Evolutionary conservation across 306 rosid species (phyloP).

Genomic region (Corylus avellana): DNA sequence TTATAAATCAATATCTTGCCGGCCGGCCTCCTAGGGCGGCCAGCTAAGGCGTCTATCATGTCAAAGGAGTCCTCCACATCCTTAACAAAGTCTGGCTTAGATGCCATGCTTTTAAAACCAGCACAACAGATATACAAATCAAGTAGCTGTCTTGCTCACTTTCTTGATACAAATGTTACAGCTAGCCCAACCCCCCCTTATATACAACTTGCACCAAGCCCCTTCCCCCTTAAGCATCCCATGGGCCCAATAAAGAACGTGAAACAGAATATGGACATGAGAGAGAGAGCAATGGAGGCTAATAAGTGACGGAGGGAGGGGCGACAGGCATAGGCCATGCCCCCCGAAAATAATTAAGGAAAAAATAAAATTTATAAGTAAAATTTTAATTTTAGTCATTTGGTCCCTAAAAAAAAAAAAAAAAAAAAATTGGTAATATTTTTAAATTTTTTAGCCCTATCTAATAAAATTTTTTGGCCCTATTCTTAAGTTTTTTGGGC

Average conservation of each 20-base stretch:
- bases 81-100: slow-evolving; percentile 26
- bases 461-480: too few relatives aligned
- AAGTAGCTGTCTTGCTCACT: neutral
- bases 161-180: neutral
- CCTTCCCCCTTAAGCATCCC: neutral
- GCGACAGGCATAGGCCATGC: too few relatives aligned
- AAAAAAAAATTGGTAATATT: too few relatives aligned
- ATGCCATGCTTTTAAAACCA: slow-evolving; percentile 26
- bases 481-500: too few relatives aligned
- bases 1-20: too few relatives aligned
- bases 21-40: neutral
- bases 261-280: neutral
- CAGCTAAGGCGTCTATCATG: neutral
- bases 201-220: neutral
- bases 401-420: too few relatives aligned
- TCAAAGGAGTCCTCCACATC: slow-evolving; percentile 33
- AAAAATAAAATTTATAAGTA: too few relatives aligned
- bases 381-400: too few relatives aligned
- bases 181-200: neutral
- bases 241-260: neutral
- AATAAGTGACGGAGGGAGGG: too few relatives aligned
- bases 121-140: neutral
- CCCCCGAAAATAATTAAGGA: too few relatives aligned
- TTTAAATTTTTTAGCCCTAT: too few relatives aligned
- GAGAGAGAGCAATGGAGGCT: neutral